A percentile compares a stretch with the other conserved stretches of the same genome.
Evolutionary conservation across 2,329 filamentous ascomycete species (phyloP).

Genomic region (Epichloe glyceriae): DNA sequence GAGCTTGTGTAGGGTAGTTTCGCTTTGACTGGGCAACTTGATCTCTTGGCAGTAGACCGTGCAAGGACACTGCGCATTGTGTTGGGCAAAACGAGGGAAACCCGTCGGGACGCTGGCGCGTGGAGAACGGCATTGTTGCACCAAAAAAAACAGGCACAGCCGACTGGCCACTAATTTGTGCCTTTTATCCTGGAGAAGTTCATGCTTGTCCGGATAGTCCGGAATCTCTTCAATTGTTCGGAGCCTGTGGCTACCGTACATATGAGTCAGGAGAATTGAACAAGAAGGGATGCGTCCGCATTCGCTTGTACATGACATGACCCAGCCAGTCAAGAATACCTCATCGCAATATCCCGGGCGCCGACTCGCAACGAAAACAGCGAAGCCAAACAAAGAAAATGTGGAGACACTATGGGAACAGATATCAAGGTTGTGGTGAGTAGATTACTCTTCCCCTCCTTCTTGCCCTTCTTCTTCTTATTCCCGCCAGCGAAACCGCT

Average conservation of each 20-base stretch:
- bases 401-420: slow-evolving; percentile 28
- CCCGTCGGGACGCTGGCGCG: too few relatives aligned
- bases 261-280: slow-evolving; percentile 4
- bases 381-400: slow-evolving; percentile 23
- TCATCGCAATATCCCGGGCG: slow-evolving; percentile 30
- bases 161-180: too few relatives aligned
- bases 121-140: too few relatives aligned
- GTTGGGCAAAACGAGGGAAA: too few relatives aligned
- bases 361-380: slow-evolving; percentile 26
- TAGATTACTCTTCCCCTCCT: slow-evolving; percentile 36
- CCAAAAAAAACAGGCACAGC: too few relatives aligned
- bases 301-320: slow-evolving; percentile 14
- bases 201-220: background rate
- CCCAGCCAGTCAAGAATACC: slow-evolving; percentile 23
- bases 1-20: too few relatives aligned
- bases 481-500: slow-evolving; percentile 31
- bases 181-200: too few relatives aligned
- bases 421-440: slow-evolving; percentile 17
- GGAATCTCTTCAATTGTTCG: background rate
- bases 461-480: slow-evolving; percentile 62
- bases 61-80: too few relatives aligned
- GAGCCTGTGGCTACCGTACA: background rate
- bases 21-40: too few relatives aligned
- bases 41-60: too few relatives aligned
- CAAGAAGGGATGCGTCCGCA: slow-evolving; percentile 16